Evolutionary conservation across 75 land plant genomes (phyloP).

Genomic region (Adiantum capillusveneris): DNA sequence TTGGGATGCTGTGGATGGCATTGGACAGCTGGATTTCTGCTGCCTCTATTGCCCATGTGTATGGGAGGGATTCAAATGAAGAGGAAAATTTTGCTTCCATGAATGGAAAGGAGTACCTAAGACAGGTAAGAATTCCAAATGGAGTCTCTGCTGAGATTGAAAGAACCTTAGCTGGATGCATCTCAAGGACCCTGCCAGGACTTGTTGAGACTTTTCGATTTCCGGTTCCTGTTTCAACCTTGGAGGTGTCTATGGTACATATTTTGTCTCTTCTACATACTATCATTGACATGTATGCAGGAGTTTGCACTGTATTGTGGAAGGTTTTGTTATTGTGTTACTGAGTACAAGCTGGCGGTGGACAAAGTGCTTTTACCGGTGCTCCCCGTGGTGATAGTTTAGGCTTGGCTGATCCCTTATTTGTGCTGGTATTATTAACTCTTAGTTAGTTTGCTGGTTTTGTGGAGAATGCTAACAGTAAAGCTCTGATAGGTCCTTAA

Average conservation of each 20-base stretch:
- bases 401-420: too few relatives aligned
- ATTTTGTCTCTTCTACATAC: constrained; percentile 1
- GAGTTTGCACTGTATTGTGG: too few relatives aligned
- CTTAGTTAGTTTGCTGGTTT: too few relatives aligned
- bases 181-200: constrained; percentile 67
- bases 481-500: too few relatives aligned
- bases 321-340: too few relatives aligned
- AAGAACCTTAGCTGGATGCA: constrained; percentile 55
- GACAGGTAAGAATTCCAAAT: constrained; percentile 36
- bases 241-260: constrained; percentile 64
- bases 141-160: constrained; percentile 72
- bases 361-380: too few relatives aligned
- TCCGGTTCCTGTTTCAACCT: constrained; percentile 42
- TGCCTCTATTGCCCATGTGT: constrained; percentile 70
- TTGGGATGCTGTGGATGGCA: constrained; percentile 80
- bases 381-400: too few relatives aligned
- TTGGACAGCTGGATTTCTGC: constrained; percentile 73
- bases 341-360: too few relatives aligned
- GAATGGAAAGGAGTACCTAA: constrained; percentile 69
- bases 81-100: constrained; percentile 46
- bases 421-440: too few relatives aligned
- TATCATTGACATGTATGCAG: too few relatives aligned
- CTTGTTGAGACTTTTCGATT: constrained; percentile 50
- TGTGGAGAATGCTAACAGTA: too few relatives aligned
- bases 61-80: constrained; percentile 58